Evolutionary conservation across 2,329 filamentous ascomycete species (phyloP).

Genomic region (Exserohilum rostratum): DNA sequence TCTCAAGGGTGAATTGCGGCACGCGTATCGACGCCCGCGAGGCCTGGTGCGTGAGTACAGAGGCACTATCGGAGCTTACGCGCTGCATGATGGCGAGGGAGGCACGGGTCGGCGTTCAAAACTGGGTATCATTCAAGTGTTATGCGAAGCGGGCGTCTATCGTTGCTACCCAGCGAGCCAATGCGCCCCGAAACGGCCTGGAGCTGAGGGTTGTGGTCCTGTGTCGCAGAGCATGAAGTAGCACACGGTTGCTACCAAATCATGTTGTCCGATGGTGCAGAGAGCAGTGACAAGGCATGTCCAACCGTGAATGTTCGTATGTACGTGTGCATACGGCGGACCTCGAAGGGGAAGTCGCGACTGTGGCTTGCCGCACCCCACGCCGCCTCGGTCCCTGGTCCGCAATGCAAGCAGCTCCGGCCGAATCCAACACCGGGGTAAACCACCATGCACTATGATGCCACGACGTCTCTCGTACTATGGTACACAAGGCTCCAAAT

Average conservation of each 20-base stretch:
- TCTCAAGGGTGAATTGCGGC: slow-evolving; percentile 83
- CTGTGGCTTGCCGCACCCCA: slow-evolving; percentile 39
- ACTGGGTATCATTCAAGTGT: slow-evolving; percentile 6
- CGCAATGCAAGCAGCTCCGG: slow-evolving; percentile 18
- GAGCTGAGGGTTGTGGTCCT: slow-evolving; percentile 18
- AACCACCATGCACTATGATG: slow-evolving; percentile 21
- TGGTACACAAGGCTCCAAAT: not conserved
- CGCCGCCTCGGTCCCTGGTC: slow-evolving; percentile 21
- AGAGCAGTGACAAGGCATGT: not conserved
- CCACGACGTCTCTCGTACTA: not conserved
- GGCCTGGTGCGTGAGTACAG: slow-evolving; percentile 49
- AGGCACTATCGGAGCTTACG: slow-evolving; percentile 50
- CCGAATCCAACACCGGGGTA: slow-evolving; percentile 17
- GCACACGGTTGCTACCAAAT: not conserved
- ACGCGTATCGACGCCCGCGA: slow-evolving; percentile 51
- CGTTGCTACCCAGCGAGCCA: slow-evolving; percentile 18
- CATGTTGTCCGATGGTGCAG: not conserved
- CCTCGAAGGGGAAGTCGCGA: slow-evolving; percentile 5
- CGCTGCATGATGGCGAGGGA: slow-evolving; percentile 36
- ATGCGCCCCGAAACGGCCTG: slow-evolving; percentile 11
- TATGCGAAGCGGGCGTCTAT: slow-evolving; percentile 11
- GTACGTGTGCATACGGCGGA: not conserved
- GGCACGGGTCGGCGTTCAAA: not conserved
- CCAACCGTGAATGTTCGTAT: not conserved
- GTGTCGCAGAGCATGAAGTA: slow-evolving; percentile 22